A percentile compares a stretch with the other conserved stretches of the same genome.
These are phyloP conservation scores for Fragaria nilgerrensis DNA, from an alignment of 306 rosid genomes.

Conservation along the genomic window DNA sequence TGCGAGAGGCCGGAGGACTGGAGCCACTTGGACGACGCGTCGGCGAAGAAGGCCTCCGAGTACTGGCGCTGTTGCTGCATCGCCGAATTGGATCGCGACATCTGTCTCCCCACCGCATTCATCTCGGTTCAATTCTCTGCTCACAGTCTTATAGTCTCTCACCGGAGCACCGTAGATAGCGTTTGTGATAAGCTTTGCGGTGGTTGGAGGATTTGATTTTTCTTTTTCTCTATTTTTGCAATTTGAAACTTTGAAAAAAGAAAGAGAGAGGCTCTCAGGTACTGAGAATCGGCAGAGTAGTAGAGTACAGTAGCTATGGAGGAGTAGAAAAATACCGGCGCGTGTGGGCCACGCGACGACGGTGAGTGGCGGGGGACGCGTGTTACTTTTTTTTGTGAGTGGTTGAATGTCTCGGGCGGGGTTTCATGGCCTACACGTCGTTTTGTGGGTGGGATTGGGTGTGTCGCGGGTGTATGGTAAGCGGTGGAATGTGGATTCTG, in stretches of 20 bases:
- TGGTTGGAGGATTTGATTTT: neutral
- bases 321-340: conserved; percentile 27
- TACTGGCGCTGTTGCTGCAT: conserved; percentile 64
- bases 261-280: neutral
- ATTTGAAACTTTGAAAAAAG: conserved; percentile 41
- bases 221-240: neutral
- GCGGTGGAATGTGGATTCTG: neutral
- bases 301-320: neutral
- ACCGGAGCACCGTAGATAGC: neutral
- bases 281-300: neutral
- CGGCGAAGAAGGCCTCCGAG: conserved; percentile 56
- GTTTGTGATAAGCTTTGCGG: neutral
- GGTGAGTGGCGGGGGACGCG: conserved; percentile 25
- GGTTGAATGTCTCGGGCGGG: conserved; percentile 10
- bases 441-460: neutral
- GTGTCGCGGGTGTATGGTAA: neutral
- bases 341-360: conserved; percentile 21
- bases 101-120: conserved; percentile 52
- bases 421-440: conserved; percentile 27
- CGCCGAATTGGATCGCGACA: conserved; percentile 57
- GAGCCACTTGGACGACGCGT: conserved; percentile 51
- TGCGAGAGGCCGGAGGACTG: conserved; percentile 55
- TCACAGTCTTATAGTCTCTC: neutral
- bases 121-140: conserved; percentile 11
- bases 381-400: neutral